These are phyloP conservation scores for Hypoxylon cercidicola DNA, from an alignment of 495 filamentous ascomycete genomes.

Conservation along the genomic window DNA sequence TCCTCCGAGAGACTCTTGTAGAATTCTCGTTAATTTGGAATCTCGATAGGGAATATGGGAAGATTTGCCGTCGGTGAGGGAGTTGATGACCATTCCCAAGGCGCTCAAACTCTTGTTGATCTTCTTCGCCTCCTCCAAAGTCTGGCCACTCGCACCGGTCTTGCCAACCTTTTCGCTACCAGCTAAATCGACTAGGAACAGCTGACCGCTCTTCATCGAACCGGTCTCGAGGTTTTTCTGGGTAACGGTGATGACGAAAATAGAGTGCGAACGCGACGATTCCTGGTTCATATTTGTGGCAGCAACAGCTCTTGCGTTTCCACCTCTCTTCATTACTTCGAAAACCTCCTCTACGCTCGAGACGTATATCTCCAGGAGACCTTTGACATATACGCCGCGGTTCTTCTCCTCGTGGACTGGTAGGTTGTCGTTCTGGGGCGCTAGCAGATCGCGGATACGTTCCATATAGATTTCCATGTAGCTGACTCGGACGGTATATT, in stretches of 20 bases:
- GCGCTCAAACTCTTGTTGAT: slow-evolving; percentile 99
- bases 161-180: slow-evolving; percentile 99
- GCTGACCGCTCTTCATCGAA: slow-evolving; percentile 93
- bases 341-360: slow-evolving; percentile 96
- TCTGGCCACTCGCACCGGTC: slow-evolving; percentile 97
- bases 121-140: slow-evolving; percentile 98
- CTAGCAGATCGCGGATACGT: slow-evolving; percentile 90
- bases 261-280: slow-evolving; percentile 97
- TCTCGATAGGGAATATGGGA: slow-evolving; percentile 96
- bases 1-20: slow-evolving; percentile 96
- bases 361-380: slow-evolving; percentile 93
- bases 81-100: slow-evolving; percentile 98
- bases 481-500: slow-evolving; percentile 96
- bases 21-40: slow-evolving; percentile 95
- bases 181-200: slow-evolving; percentile 97
- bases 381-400: slow-evolving; percentile 96
- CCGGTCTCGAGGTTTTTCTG: slow-evolving; percentile 99
- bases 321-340: slow-evolving; percentile 95
- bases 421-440: slow-evolving; percentile 93
- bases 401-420: slow-evolving; percentile 98
- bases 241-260: slow-evolving; percentile 95
- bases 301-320: slow-evolving; percentile 86
- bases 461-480: slow-evolving; percentile 99
- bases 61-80: slow-evolving; percentile 98
- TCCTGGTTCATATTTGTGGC: slow-evolving; percentile 99